Conservation (phyloP, 2,329 filamentous ascomycete genomes). For the Cladorrhinum sp. region DNA sequence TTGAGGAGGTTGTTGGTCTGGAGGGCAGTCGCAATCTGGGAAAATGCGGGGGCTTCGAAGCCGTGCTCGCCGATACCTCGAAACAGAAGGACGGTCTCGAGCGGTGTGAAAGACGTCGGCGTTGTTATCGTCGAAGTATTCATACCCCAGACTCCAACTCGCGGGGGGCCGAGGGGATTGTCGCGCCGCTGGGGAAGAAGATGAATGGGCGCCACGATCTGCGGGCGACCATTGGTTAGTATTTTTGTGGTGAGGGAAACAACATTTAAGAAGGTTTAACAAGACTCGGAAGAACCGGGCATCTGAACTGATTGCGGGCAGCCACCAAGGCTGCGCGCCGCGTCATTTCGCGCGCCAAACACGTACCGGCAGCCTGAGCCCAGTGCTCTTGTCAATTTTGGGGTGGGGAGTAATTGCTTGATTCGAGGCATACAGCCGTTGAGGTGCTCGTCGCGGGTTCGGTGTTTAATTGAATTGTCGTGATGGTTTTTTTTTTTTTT, state of each 20-base stretch:
- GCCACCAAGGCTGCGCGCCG: not conserved
- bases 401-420: not conserved
- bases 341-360: slow-evolving; percentile 1
- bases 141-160: slow-evolving; percentile 37
- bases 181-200: slow-evolving; percentile 33
- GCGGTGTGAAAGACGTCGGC: slow-evolving; percentile 32
- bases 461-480: not conserved
- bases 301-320: not conserved
- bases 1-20: slow-evolving; percentile 71
- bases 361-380: slow-evolving; percentile 19
- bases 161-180: slow-evolving; percentile 34
- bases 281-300: no score
- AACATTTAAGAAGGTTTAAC: no score
- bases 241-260: not conserved
- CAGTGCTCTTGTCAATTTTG: slow-evolving; percentile 11
- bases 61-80: slow-evolving; percentile 32
- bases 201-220: slow-evolving; percentile 38
- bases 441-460: slow-evolving; percentile 5
- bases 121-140: slow-evolving; percentile 26
- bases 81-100: slow-evolving; percentile 36
- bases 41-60: slow-evolving; percentile 33
- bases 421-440: slow-evolving; percentile 7
- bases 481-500: slow-evolving; percentile 7
- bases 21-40: slow-evolving; percentile 54
- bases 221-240: not conserved